Evolutionary conservation across 1,284 basidiomycete genomes (phyloP).

Genomic region (Bondarzewia mesenterica): DNA sequence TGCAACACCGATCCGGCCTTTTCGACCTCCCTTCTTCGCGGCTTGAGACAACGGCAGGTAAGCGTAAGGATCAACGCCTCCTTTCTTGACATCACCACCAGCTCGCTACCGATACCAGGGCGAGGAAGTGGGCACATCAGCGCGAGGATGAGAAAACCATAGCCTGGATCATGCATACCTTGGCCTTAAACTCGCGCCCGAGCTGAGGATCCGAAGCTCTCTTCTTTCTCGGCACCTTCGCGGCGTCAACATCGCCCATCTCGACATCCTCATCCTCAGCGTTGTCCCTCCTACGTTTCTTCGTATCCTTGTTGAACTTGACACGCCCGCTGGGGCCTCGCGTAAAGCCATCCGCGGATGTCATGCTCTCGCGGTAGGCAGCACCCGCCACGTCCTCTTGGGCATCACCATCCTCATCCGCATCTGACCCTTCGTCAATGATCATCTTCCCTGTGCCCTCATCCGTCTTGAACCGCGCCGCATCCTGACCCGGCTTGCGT

Average conservation of each 20-base stretch:
- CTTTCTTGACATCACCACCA: constrained; percentile 86
- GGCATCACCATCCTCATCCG: constrained; percentile 38
- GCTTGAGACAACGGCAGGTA: constrained; percentile 82
- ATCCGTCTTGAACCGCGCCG: constrained; percentile 83
- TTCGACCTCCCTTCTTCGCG: constrained; percentile 44
- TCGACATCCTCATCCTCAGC: constrained; percentile 64
- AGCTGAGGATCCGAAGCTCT: constrained; percentile 49
- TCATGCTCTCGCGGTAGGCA: constrained; percentile 79
- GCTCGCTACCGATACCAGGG: constrained; percentile 86
- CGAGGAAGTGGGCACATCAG: too few species aligned
- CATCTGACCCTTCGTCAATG: constrained; percentile 52
- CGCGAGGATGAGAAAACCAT: not conserved
- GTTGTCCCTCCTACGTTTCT: constrained; percentile 69
- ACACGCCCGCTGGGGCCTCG: constrained; percentile 78
- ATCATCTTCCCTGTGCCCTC: constrained; percentile 84
- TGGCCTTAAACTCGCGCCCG: constrained; percentile 88
- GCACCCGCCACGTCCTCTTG: constrained; percentile 61
- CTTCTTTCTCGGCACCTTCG: constrained; percentile 33
- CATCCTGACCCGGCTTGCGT: constrained; percentile 82
- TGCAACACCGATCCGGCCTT: constrained; percentile 23
- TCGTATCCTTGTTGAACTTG: constrained; percentile 97
- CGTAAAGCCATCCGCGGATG: constrained; percentile 83
- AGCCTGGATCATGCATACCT: constrained; percentile 33
- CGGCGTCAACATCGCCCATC: constrained; percentile 48
- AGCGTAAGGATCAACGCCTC: constrained; percentile 86